phyloP scores from a whole-genome alignment of 768 basidiomycete species.

The Lentinula sp. region DNA sequence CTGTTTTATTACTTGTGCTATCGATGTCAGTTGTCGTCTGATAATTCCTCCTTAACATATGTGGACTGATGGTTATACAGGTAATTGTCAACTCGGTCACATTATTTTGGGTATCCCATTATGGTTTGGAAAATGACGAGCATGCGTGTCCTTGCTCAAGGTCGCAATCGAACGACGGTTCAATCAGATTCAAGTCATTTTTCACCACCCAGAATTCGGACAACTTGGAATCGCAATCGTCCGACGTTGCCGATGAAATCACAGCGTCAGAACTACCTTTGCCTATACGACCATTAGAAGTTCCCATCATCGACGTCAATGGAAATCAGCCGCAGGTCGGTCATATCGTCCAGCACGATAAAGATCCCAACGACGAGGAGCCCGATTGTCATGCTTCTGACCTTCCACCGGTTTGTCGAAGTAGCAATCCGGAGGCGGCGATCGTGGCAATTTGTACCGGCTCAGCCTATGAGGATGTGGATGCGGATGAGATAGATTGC shows the following conservation, averaged over 20 bases:
- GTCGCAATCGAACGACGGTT: neutral
- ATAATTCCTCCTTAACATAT: neutral
- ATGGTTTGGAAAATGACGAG: neutral
- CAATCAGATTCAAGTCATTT: neutral
- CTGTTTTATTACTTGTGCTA: neutral
- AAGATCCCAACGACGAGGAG: too few relatives aligned
- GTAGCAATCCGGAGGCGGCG: too few relatives aligned
- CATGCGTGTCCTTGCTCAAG: neutral
- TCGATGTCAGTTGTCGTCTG: neutral
- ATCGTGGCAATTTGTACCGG: too few relatives aligned
- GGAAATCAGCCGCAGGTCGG: neutral
- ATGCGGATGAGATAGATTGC: too few relatives aligned
- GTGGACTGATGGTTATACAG: neutral
- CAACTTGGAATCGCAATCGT: neutral
- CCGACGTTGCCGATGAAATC: neutral
- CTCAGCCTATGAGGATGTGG: too few relatives aligned
- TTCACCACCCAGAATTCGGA: neutral
- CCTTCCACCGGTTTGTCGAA: too few relatives aligned
- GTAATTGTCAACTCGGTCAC: neutral
- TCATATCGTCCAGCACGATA: too few relatives aligned
- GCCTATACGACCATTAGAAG: neutral
- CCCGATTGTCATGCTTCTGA: too few relatives aligned
- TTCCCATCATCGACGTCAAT: neutral
- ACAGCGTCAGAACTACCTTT: neutral
- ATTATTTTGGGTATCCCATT: neutral